Conservation (phyloP, 345 rosid genomes). For the Eucalyptus tenuipes region DNA sequence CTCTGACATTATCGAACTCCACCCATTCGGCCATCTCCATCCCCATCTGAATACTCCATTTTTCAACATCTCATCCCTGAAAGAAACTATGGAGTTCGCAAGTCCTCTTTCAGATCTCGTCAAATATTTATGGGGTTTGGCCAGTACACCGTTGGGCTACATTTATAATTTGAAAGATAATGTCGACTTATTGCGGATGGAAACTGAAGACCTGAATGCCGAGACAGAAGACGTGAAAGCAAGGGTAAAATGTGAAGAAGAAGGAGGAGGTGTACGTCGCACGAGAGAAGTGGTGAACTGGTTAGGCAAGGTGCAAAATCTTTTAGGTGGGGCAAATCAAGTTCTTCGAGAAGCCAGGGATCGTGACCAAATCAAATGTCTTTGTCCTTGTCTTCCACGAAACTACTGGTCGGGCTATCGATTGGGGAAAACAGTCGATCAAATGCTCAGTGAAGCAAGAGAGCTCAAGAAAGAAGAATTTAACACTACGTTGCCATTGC, state of each 20-base stretch:
- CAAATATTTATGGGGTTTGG: neutral
- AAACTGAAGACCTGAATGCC: fast-evolving
- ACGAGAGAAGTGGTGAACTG: fast-evolving
- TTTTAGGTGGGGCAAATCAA: fast-evolving
- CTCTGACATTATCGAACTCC: too few species aligned
- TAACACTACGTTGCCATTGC: neutral
- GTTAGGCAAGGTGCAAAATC: fast-evolving
- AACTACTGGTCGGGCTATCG: neutral
- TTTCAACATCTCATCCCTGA: too few species aligned
- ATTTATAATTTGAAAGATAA: too few species aligned
- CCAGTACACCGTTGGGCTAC: neutral
- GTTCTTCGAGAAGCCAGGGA: neutral
- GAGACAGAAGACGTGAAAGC: fast-evolving
- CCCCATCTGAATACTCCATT: too few species aligned
- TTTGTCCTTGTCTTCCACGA: neutral
- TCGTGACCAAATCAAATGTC: neutral
- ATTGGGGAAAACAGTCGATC: neutral
- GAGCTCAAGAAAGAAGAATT: neutral
- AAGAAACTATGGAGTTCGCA: neutral
- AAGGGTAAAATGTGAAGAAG: fast-evolving
- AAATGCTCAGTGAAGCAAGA: neutral
- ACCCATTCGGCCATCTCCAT: too few species aligned
- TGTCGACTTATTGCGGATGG: fast-evolving
- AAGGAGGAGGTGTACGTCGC: fast-evolving
- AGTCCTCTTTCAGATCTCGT: neutral